Conservation (phyloP, 352 stramenopile genomes). For the Ophiocytium majus region DNA sequence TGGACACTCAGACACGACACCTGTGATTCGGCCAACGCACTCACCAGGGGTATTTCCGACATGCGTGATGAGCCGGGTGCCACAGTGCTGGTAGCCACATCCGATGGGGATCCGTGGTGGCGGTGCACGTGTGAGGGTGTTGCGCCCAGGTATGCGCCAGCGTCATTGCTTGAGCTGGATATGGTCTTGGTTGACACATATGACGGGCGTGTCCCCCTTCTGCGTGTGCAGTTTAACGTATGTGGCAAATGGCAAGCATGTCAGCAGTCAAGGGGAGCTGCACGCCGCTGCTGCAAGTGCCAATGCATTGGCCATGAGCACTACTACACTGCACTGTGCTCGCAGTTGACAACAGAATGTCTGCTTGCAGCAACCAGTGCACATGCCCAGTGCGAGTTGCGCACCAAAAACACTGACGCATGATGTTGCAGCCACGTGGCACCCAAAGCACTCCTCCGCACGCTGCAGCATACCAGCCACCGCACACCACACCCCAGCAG, state of each 20-base stretch:
- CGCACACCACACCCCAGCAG: too few relatives aligned
- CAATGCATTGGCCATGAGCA: background rate
- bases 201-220: background rate
- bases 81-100: background rate
- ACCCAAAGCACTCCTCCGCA: background rate
- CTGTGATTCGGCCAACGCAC: too few relatives aligned
- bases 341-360: too few relatives aligned
- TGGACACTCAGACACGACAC: too few relatives aligned
- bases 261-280: background rate
- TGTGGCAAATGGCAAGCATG: background rate
- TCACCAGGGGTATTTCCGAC: background rate
- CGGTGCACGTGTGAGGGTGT: background rate
- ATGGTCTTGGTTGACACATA: background rate
- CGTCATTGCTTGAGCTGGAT: background rate
- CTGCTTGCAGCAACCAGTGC: too few relatives aligned
- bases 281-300: too few relatives aligned
- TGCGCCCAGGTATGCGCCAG: background rate
- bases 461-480: too few relatives aligned
- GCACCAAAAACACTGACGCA: background rate
- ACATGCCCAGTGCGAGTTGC: background rate
- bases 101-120: background rate
- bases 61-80: background rate
- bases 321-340: too few relatives aligned
- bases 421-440: background rate
- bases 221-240: too few relatives aligned